A percentile compares a stretch with the other conserved stretches of the same genome.
These are phyloP conservation scores for Plasmodium coatneyi DNA, from an alignment of 169 alveolate genomes.

Conservation along the genomic window DNA sequence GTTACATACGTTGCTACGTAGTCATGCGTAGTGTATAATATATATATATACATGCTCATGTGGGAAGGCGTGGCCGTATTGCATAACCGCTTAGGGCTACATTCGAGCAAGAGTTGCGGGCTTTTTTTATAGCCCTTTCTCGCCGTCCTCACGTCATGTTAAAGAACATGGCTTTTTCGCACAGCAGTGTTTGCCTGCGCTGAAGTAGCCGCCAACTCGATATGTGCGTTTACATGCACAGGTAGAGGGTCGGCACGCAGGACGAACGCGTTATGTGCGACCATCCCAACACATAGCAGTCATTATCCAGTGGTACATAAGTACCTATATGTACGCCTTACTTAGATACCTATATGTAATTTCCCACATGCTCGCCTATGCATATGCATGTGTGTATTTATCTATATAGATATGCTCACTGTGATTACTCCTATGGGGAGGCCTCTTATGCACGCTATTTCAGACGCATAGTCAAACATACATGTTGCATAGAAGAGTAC, in stretches of 20 bases:
- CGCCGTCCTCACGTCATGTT: background rate
- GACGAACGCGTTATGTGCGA: background rate
- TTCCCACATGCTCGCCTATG: background rate
- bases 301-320: background rate
- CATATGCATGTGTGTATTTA: background rate
- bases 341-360: background rate
- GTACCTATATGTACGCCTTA: background rate
- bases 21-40: background rate
- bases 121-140: background rate
- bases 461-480: background rate
- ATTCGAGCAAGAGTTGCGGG: background rate
- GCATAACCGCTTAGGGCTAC: background rate
- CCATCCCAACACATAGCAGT: background rate
- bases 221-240: background rate
- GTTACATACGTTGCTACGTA: background rate
- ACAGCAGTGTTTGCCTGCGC: background rate
- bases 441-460: background rate
- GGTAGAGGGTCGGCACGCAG: background rate
- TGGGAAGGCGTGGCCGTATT: background rate
- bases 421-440: background rate
- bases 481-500: background rate
- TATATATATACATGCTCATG: background rate
- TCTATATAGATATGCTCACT: background rate
- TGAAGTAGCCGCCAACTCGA: background rate
- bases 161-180: background rate